These are phyloP conservation scores for Fusarium sp. DNA, from an alignment of 2,329 filamentous ascomycete genomes.

Conservation along the genomic window DNA sequence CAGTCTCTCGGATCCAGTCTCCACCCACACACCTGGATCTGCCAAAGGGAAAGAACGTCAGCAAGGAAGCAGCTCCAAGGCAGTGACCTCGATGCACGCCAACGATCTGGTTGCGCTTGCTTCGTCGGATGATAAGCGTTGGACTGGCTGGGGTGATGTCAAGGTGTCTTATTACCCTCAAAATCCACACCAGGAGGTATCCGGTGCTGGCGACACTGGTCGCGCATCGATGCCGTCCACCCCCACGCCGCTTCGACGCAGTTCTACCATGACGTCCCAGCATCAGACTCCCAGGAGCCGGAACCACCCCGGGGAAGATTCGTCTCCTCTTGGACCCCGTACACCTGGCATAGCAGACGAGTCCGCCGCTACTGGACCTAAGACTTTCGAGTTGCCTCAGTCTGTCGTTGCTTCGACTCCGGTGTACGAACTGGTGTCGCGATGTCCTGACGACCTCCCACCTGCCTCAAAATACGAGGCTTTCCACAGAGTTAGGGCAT, in stretches of 20 bases:
- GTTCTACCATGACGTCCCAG: constrained; percentile 62
- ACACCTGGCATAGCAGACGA: constrained; percentile 53
- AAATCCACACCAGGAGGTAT: constrained; percentile 41
- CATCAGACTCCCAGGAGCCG: constrained; percentile 56
- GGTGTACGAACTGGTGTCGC: constrained; percentile 67
- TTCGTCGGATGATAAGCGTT: constrained; percentile 67
- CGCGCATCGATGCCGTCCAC: constrained; percentile 69
- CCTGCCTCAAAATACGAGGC: constrained; percentile 82
- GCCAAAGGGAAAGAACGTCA: constrained; percentile 82
- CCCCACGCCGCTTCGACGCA: constrained; percentile 80
- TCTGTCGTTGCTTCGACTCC: constrained; percentile 62
- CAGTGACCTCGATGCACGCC: constrained; percentile 73
- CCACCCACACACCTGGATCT: constrained; percentile 65
- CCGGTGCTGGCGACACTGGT: constrained; percentile 38
- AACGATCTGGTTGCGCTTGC: constrained; percentile 85
- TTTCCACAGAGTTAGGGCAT: constrained; percentile 82
- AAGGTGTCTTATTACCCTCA: constrained; percentile 81
- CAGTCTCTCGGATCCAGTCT: constrained; percentile 62
- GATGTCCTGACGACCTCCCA: constrained; percentile 73
- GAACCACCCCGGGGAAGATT: constrained; percentile 50
- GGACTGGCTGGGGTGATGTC: constrained; percentile 84
- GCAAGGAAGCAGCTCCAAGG: constrained; percentile 52
- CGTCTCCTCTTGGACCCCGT: constrained; percentile 61
- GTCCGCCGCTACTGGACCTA: constrained; percentile 56
- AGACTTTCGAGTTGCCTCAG: constrained; percentile 73